Conservation (phyloP, 176 grass and related monocot genomes). For the Carex myosuroides region DNA sequence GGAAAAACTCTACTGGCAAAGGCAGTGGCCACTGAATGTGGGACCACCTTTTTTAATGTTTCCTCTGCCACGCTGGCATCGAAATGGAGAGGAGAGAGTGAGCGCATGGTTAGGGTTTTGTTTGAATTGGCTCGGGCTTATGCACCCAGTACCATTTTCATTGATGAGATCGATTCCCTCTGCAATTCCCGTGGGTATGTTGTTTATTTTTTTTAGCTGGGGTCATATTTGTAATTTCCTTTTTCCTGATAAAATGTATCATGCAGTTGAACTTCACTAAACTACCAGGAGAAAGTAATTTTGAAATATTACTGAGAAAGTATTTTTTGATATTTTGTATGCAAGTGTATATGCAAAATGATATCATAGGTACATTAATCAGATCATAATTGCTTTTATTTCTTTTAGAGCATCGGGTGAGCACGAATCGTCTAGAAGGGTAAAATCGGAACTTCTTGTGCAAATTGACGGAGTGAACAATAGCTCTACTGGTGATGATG, state of each 20-base stretch:
- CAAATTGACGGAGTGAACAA: slow-evolving; percentile 98
- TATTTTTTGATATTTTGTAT: neutral
- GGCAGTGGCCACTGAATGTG: slow-evolving; percentile 98
- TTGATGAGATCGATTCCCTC: slow-evolving; percentile 98
- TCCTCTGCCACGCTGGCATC: slow-evolving; percentile 97
- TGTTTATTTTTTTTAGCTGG: neutral
- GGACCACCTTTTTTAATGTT: slow-evolving; percentile 99
- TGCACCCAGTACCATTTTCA: slow-evolving; percentile 98
- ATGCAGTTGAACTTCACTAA: neutral
- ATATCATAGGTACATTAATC: slow-evolving; percentile 6
- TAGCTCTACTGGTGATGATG: slow-evolving; percentile 84
- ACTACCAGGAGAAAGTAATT: neutral
- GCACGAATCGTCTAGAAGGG: slow-evolving; percentile 98
- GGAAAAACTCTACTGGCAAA: slow-evolving; percentile 97
- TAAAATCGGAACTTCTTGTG: slow-evolving; percentile 97
- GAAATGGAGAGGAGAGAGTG: slow-evolving; percentile 98
- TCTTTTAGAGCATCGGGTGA: slow-evolving; percentile 80
- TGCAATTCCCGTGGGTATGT: slow-evolving; percentile 94
- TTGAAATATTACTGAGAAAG: neutral
- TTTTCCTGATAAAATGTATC: no score
- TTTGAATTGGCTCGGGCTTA: slow-evolving; percentile 98
- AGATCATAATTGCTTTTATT: neutral
- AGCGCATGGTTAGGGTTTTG: slow-evolving; percentile 92
- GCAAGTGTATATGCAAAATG: neutral
- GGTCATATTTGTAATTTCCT: neutral